A percentile compares a stretch with the other conserved stretches of the same genome.
Conservation (phyloP, 345 rosid species). For the Capsella bursapastoris region DNA sequence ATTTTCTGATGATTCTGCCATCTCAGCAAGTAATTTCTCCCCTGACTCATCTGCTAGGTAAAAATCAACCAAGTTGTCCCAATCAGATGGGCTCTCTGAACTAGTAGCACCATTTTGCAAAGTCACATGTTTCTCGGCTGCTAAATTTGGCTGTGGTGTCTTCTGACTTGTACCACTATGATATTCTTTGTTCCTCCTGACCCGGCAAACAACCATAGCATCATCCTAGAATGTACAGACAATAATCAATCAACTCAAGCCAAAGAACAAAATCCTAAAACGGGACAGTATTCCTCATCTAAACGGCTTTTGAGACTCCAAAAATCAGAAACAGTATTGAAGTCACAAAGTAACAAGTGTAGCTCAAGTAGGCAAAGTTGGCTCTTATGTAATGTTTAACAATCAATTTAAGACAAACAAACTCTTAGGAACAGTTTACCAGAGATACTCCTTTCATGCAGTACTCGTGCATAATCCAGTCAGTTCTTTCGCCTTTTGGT, state of each 20-base stretch:
- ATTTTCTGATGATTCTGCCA: conserved; percentile 36
- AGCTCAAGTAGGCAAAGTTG: conserved; percentile 1
- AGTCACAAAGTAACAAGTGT: not conserved
- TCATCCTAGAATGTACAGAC: conserved; percentile 52
- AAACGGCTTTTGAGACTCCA: not conserved
- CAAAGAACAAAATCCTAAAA: conserved; percentile 1
- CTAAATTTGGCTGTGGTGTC: conserved; percentile 18
- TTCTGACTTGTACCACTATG: conserved; percentile 41
- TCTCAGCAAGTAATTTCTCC: conserved; percentile 22
- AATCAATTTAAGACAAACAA: not conserved
- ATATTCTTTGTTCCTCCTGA: conserved; percentile 63
- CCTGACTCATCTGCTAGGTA: conserved; percentile 36
- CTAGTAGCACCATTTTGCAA: conserved; percentile 28
- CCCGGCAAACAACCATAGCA: conserved; percentile 80
- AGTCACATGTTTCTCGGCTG: conserved; percentile 7
- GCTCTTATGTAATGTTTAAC: conserved; percentile 8
- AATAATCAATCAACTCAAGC: conserved; percentile 16
- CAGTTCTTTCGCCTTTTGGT: conserved; percentile 90
- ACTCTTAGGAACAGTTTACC: conserved; percentile 45
- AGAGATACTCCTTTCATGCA: conserved; percentile 61
- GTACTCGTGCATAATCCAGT: conserved; percentile 91
- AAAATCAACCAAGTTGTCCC: conserved; percentile 43
- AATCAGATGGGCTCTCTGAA: conserved; percentile 23
- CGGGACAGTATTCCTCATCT: not conserved
- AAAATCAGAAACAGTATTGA: not conserved